Base-by-base conservation (phyloP, 805 yeast genomes). In the Barnettozyma botsteinii region DNA sequence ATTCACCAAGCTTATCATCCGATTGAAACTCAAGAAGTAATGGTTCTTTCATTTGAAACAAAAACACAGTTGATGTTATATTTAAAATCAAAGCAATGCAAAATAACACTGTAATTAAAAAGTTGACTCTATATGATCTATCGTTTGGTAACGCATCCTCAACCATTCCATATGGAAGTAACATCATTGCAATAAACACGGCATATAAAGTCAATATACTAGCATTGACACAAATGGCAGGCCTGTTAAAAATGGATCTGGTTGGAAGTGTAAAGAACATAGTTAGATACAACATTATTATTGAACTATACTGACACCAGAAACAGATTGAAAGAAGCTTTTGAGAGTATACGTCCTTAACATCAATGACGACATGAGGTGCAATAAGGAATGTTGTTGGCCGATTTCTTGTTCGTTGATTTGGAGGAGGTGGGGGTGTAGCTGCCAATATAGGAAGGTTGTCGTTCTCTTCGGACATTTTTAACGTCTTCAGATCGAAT, bases 221-320 rank as follows among this genome's bases (percentile, higher is more conserved):
- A 4, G 40, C 23, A 12, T 49, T 19, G 15, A 46, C 12, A 22
- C 49, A 46, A 7, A 50, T 24, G 1, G 38, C 37, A 8, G 56
- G 55, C 19, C 53, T 42, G 33, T 49, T 47, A 4, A n/a, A n/a
- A 20, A 52, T 27, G 9, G 41, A 43, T 12, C 47, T 51, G 31
- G 51, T 46, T 8, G 55, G 52, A 13, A 45, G 22, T 7, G 31
- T 23, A 5, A 31, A 9, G 20, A 50, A 47, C 31, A 44, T 40
- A 12, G 35, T 36, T 2, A 51, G 4, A 33, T 53, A 53, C 31
- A 49, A 47, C 0, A 35, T 11, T 3, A 47, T 21, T 18, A 53
- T 20, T 20, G 24, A 38, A 3, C 28, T 13, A 2, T 31, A 23
- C 23, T 46, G 46, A 3, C 22, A 29, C 2, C 31, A 13, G n/a